Base-by-base conservation (phyloP, 306 rosid genomes). In the Canavalia gladiata region DNA sequence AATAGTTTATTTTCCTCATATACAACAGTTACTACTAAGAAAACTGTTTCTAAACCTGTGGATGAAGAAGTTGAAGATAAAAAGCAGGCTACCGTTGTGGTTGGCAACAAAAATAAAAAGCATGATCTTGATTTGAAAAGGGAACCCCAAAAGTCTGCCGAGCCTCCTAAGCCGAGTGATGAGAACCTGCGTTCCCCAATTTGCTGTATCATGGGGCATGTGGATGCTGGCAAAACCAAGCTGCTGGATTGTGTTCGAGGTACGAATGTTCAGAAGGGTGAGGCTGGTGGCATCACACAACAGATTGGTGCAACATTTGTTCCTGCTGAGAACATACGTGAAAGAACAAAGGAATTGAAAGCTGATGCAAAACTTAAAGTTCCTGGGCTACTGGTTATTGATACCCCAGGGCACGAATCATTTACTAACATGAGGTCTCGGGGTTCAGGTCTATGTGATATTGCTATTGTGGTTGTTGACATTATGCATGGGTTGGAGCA, bases 131-230 rank as follows among this genome's bases (percentile, higher is more conserved):
- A 18, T 18, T 18, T 18, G 25, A 18, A 18, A 18, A 18, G 25
- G 56, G 83, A 59, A 81, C 75, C 57, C 3, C 59, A 33, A 45
- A 76, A 58, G 55, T 72, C 90, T 55, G 89, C 74, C 66, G 73
- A 74, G 62, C 74, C 88, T 82, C 41, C 88, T 54, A 86, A 87
- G 64, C 81, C 85, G 7, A 64, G 75, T 87, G 97, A 90, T 69
- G 92, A 87, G 34, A 83, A 90, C 84, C 99, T 96, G 51, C 98
- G 98, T 5, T 96, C 98, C 39, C 99, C 99, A 62, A 96, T 96
- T 76, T 96, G 99, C 90, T 93, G 98, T 84, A 96, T 96, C 79
- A 96, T 93, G 99, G 99, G 99, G 58, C 99, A 96, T 83, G 99
- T 95, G 18, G 99, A 95, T 74, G 86, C 99, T 30, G 99, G 99